A percentile compares a stretch with the other conserved stretches of the same genome.
phyloP scores from a whole-genome alignment of 495 filamentous ascomycete species.

The Xylaria grammica region DNA sequence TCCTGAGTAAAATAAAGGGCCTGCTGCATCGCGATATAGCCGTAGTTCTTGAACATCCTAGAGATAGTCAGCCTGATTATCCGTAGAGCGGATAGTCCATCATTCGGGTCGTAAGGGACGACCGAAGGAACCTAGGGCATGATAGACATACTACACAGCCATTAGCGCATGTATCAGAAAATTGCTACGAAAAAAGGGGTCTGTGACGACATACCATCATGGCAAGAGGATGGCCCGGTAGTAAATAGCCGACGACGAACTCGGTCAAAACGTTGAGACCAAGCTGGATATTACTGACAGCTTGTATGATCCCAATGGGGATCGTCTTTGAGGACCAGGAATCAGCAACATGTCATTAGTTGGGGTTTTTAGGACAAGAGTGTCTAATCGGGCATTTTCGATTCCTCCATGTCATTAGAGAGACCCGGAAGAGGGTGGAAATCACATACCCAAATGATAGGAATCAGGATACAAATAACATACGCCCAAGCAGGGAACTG shows the following conservation, averaged over 20 bases:
- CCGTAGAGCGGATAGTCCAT: not conserved
- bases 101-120: not conserved
- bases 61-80: not conserved
- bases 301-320: slow-evolving; percentile 64
- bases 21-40: slow-evolving; percentile 68
- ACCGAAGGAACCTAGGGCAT: not conserved
- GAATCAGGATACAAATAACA: slow-evolving; percentile 62
- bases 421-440: too few species aligned
- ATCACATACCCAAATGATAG: slow-evolving; percentile 48
- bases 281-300: slow-evolving; percentile 69
- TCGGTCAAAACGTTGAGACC: slow-evolving; percentile 72
- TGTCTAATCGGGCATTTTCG: too few species aligned
- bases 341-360: not conserved
- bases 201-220: slow-evolving; percentile 26
- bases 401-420: too few species aligned
- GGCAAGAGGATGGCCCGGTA: slow-evolving; percentile 60
- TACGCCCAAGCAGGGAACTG: slow-evolving; percentile 70
- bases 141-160: not conserved
- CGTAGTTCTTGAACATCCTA: slow-evolving; percentile 77
- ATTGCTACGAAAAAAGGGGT: not conserved
- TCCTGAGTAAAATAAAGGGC: slow-evolving; percentile 55
- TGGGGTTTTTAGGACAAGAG: too few species aligned
- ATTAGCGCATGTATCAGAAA: not conserved
- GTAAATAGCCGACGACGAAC: slow-evolving; percentile 72
- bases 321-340: slow-evolving; percentile 38